phyloP scores from a whole-genome alignment of 73 alveolate species.

The Stentor coeruleus region DNA sequence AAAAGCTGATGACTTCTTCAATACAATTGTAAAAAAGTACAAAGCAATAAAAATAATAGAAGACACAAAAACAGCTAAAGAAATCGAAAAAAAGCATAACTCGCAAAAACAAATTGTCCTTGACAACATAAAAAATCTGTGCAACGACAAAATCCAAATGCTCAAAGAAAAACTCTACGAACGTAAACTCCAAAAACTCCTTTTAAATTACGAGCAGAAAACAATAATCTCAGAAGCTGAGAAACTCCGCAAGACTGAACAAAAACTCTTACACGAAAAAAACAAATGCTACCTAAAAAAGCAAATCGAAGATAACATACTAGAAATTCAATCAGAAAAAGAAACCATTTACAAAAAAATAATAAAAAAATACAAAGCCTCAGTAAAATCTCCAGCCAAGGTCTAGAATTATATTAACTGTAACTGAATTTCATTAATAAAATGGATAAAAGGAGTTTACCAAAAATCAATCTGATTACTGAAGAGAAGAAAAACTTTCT shows the following conservation, averaged over 20 bases:
- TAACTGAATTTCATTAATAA: too few relatives aligned
- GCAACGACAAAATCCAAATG: slow-evolving; percentile 6
- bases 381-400: too few relatives aligned
- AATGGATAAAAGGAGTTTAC: too few relatives aligned
- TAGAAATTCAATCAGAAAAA: background rate
- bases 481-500: too few relatives aligned
- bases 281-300: background rate
- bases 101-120: background rate
- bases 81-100: background rate
- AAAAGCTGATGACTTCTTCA: background rate
- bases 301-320: background rate
- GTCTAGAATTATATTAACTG: too few relatives aligned
- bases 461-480: too few relatives aligned
- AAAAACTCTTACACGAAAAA: background rate
- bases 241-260: background rate
- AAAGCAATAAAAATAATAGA: background rate
- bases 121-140: background rate
- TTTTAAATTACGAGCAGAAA: slow-evolving; percentile 6
- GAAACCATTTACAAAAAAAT: background rate
- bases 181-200: background rate
- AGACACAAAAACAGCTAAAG: slow-evolving; percentile 12
- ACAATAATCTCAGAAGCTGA: slow-evolving; percentile 5
- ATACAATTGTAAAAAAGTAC: background rate
- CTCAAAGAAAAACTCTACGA: background rate
- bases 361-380: background rate